These are phyloP conservation scores for Phtheirospermum japonicum DNA, from an alignment of 257 asterid genomes.

Conservation along the genomic window DNA sequence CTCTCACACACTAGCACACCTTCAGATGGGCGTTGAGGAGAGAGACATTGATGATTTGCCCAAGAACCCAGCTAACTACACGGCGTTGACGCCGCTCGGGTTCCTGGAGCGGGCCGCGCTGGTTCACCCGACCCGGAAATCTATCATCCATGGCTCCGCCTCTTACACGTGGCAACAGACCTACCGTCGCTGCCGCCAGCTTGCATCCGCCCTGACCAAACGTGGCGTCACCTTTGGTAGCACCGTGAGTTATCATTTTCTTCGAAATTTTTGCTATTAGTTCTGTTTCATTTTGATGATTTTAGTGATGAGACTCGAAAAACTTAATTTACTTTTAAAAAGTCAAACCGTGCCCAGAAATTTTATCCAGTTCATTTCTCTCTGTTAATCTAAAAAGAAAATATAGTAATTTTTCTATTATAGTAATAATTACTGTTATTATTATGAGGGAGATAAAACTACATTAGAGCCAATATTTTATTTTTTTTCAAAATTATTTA, in stretches of 20 bases:
- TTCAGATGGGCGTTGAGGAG: conserved; percentile 38
- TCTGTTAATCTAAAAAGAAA: too few relatives aligned
- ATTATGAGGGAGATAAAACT: too few relatives aligned
- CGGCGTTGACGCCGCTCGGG: conserved; percentile 75
- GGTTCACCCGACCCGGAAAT: conserved; percentile 66
- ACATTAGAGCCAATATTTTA: too few relatives aligned
- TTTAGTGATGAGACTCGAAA: too few relatives aligned
- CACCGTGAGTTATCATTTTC: conserved; percentile 48
- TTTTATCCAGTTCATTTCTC: not conserved
- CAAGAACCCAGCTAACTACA: conserved; percentile 74
- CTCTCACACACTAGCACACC: conserved; percentile 16
- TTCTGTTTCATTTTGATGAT: not conserved
- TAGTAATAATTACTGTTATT: too few relatives aligned
- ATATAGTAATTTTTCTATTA: too few relatives aligned
- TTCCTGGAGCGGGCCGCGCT: conserved; percentile 82
- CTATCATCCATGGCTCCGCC: conserved; percentile 65
- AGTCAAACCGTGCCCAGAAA: not conserved
- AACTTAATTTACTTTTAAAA: not conserved
- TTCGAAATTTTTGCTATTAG: not conserved
- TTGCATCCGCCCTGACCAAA: conserved; percentile 79
- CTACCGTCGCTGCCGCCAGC: conserved; percentile 81
- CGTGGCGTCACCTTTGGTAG: conserved; percentile 66
- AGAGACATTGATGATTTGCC: conserved; percentile 88
- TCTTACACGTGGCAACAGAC: conserved; percentile 87
- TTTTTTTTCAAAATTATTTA: too few relatives aligned